These are phyloP conservation scores for Venturia pyrina DNA, from an alignment of 2,329 filamentous ascomycete species.

Conservation along the genomic window DNA sequence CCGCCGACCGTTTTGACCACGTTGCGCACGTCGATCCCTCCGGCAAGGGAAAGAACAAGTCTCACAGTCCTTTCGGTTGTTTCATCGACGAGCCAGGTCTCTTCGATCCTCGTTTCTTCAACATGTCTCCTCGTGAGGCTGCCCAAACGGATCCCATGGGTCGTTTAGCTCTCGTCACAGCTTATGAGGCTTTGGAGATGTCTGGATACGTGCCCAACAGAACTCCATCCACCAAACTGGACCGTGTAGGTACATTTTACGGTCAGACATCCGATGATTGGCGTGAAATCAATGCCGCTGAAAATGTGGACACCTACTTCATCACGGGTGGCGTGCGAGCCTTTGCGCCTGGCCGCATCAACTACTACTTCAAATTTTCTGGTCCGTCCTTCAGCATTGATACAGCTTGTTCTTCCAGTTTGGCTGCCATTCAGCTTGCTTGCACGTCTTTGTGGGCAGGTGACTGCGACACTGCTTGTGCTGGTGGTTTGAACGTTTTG, in stretches of 20 bases:
- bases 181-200: constrained; percentile 75
- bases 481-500: constrained; percentile 67
- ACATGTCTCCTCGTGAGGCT: constrained; percentile 75
- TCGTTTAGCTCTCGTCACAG: constrained; percentile 63
- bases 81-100: constrained; percentile 66
- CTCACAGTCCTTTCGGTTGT: constrained; percentile 65
- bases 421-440: constrained; percentile 60
- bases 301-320: constrained; percentile 62
- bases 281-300: constrained; percentile 62
- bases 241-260: constrained; percentile 63
- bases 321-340: constrained; percentile 53
- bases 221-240: constrained; percentile 54
- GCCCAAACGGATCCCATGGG: constrained; percentile 75
- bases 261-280: constrained; percentile 69
- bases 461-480: constrained; percentile 72
- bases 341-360: constrained; percentile 55
- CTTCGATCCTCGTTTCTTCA: constrained; percentile 79
- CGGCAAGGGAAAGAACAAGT: constrained; percentile 66
- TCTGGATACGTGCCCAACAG: constrained; percentile 66
- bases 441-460: constrained; percentile 65
- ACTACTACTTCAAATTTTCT: constrained; percentile 69
- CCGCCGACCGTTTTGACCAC: constrained; percentile 63
- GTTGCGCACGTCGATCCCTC: constrained; percentile 61
- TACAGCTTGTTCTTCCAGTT: constrained; percentile 68
- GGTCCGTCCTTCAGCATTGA: constrained; percentile 65